Percentiles rank a stretch among this genome's conserved stretches.
These are phyloP conservation scores for Coemansia sp. DNA, from an alignment of 192 early-diverging fungal species.

Conservation along the genomic window DNA sequence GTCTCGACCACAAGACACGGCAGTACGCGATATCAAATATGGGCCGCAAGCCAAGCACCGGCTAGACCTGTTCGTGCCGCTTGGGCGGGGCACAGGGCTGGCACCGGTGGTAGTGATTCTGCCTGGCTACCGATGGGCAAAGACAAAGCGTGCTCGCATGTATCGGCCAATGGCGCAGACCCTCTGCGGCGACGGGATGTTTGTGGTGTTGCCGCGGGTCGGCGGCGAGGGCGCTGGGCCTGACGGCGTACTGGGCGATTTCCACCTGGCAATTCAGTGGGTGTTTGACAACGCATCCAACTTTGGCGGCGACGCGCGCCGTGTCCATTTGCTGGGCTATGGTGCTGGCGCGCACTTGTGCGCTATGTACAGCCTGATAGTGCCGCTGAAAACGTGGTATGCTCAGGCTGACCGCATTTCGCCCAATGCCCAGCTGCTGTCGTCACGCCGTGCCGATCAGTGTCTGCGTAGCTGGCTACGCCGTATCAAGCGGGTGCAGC, in stretches of 20 bases:
- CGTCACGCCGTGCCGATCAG: constrained; percentile 30
- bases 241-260: constrained; percentile 41
- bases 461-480: constrained; percentile 29
- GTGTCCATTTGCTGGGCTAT: constrained; percentile 47
- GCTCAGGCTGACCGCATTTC: constrained; percentile 51
- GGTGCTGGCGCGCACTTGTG: constrained; percentile 53
- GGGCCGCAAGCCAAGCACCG: constrained; percentile 50
- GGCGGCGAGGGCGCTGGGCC: constrained; percentile 31
- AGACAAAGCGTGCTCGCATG: constrained; percentile 47
- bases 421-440: constrained; percentile 39
- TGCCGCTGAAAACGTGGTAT: constrained; percentile 50
- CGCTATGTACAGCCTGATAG: constrained; percentile 51
- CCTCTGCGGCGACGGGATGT: constrained; percentile 50
- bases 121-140: constrained; percentile 50
- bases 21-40: constrained; percentile 52
- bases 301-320: constrained; percentile 47
- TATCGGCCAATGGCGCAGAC: constrained; percentile 56
- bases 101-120: constrained; percentile 40
- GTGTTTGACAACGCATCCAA: constrained; percentile 45
- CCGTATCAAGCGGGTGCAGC: constrained; percentile 28
- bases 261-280: constrained; percentile 51
- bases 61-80: constrained; percentile 50
- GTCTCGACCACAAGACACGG: constrained; percentile 42
- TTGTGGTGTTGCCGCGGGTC: constrained; percentile 50
- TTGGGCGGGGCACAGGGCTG: constrained; percentile 15